These are phyloP conservation scores for Scedosporium aurantiacum DNA, from an alignment of 2,329 filamentous ascomycete genomes.

Conservation along the genomic window DNA sequence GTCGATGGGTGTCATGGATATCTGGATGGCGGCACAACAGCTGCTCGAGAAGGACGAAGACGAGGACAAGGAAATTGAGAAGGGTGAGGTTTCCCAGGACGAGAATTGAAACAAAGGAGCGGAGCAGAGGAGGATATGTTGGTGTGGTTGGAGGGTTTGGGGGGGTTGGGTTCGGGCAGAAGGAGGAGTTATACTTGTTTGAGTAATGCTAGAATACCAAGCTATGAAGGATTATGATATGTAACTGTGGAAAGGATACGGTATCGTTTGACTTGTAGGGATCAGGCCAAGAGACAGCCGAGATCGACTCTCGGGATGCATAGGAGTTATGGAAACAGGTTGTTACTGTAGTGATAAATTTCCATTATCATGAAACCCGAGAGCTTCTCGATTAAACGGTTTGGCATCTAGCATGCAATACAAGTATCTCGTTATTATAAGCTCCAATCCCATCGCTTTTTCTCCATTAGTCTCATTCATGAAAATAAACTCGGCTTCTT, in stretches of 20 bases:
- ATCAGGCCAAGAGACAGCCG: not conserved
- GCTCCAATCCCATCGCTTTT: too few species aligned
- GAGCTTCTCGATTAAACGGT: too few species aligned
- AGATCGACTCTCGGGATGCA: not conserved
- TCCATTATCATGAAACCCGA: too few species aligned
- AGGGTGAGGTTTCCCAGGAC: not conserved
- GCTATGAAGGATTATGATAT: not conserved
- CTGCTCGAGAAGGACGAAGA: conserved; percentile 16
- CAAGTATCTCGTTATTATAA: too few species aligned
- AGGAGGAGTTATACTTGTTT: not conserved
- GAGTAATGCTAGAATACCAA: not conserved
- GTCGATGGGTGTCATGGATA: conserved; percentile 14
- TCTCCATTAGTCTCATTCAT: too few species aligned
- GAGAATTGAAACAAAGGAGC: not conserved
- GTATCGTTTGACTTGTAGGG: not conserved
- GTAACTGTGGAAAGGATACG: not conserved
- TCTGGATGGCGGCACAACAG: conserved; percentile 22
- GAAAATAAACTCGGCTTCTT: too few species aligned
- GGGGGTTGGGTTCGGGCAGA: too few species aligned
- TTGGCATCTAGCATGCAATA: too few species aligned
- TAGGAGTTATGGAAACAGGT: not conserved
- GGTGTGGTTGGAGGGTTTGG: not conserved
- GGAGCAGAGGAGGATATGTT: not conserved
- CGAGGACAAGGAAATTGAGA: not conserved
- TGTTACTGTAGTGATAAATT: not conserved